Base-by-base conservation (phyloP, 1,139 yeast genomes). In the Candida tetrigidarum region DNA sequence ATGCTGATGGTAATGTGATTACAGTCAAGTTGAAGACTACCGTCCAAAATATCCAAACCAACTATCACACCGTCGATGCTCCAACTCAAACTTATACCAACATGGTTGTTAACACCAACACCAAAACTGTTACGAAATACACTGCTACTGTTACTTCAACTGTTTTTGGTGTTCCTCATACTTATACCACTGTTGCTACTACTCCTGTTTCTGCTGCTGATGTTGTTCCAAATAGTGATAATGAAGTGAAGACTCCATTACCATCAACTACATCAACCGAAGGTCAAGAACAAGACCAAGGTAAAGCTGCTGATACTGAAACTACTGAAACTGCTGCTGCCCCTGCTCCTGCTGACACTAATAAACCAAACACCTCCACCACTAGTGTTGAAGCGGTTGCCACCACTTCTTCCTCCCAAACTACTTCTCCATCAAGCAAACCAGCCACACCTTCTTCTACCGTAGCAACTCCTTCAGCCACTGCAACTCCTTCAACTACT, bases 131-230 rank as follows among this genome's bases (percentile, higher is more conserved):
- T 38, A 74, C 79, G 20, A 61, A 64, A 38, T 74, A 73, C 55
- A 74, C 79, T 30, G 77, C 78, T 11, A 74, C 80, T 6, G 74
- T 69, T 37, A 74, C 78, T 6, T 64, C 71, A 3, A 72, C 78
- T 11, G 67, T 74, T 15, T 66, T 67, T 48, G 78, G 78, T 22
- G 58, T 64, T 18, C 69, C 71, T n/a, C 53, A 60, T 36, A 69
- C 74, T 25, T 72, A 54, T 53, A 64, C 73, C 19, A 71, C 76
- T 10, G 71, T 70, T 41, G 71, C 70, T 12, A 54, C 66, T 22
- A 66, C 74, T 25, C 73, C 76, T 7, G 50, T 48, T 19, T 41
- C 51, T 5, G 44, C 54, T 14, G 50, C 55, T 12, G 49, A 50
- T 41, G 52, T 49, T 25, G 15, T 43, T 43, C 45, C 51, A 8